phyloP scores from a whole-genome alignment of 2,329 filamentous ascomycete genomes.

The Pseudocercospora fijiensis region DNA sequence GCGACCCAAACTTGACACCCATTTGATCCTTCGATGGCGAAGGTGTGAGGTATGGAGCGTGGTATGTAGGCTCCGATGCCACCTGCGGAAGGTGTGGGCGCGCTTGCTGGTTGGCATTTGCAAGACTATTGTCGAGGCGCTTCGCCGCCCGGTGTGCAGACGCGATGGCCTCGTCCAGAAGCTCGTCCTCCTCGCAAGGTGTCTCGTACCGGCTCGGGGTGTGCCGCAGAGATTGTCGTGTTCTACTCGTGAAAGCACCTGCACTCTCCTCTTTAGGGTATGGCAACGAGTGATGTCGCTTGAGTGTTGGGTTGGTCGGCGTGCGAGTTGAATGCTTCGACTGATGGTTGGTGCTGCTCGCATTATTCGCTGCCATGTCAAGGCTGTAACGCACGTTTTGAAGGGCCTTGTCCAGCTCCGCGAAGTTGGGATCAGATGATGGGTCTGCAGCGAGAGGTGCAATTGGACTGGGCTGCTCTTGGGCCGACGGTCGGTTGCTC shows the following conservation, averaged over 20 bases:
- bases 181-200: constrained; percentile 92
- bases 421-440: constrained; percentile 53
- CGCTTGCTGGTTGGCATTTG: constrained; percentile 32
- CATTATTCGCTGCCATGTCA: constrained; percentile 43
- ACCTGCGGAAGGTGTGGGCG: constrained; percentile 60
- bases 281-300: constrained; percentile 51
- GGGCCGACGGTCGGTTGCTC: constrained; percentile 73
- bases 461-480: constrained; percentile 54
- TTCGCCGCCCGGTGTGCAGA: constrained; percentile 74
- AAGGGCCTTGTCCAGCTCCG: constrained; percentile 61
- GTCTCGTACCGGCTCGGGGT: constrained; percentile 86
- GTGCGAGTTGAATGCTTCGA: constrained; percentile 38
- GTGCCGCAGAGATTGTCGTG: constrained; percentile 69
- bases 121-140: constrained; percentile 58
- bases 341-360: constrained; percentile 35
- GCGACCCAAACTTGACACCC: constrained; percentile 68
- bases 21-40: constrained; percentile 81
- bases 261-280: constrained; percentile 45
- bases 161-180: constrained; percentile 82
- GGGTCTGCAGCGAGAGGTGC: constrained; percentile 47
- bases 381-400: constrained; percentile 61
- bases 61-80: constrained; percentile 60
- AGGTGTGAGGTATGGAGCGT: constrained; percentile 61
- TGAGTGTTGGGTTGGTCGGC: constrained; percentile 48
- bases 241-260: constrained; percentile 71